Evolutionary conservation across 2,329 filamentous ascomycete species (phyloP).

Genomic region (Chrysoporthe austroafricana): DNA sequence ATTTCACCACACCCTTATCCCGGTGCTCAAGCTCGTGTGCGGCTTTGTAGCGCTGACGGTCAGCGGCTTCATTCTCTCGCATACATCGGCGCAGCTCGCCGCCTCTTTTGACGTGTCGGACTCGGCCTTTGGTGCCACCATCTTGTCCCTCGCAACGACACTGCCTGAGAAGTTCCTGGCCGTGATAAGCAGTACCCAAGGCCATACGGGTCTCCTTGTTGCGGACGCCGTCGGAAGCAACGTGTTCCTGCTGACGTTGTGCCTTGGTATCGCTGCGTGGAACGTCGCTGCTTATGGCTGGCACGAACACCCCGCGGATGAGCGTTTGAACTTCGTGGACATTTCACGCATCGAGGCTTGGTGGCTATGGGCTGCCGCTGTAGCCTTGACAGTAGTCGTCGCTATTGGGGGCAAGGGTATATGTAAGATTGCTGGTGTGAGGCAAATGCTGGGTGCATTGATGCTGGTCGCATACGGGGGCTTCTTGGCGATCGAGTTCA

Average conservation of each 20-base stretch:
- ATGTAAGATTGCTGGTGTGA: slow-evolving; percentile 22
- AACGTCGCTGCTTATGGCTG: slow-evolving; percentile 25
- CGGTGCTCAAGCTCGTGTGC: slow-evolving; percentile 19
- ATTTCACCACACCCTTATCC: slow-evolving; percentile 22
- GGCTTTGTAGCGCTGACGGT: slow-evolving; percentile 50
- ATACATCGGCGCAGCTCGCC: slow-evolving; percentile 27
- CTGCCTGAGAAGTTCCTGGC: slow-evolving; percentile 58
- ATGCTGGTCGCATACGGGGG: slow-evolving; percentile 28
- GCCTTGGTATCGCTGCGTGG: slow-evolving; percentile 43
- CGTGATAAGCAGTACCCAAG: slow-evolving; percentile 50
- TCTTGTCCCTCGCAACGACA: slow-evolving; percentile 47
- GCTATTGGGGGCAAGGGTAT: slow-evolving; percentile 20
- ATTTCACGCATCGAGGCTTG: slow-evolving; percentile 27
- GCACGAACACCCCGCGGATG: slow-evolving; percentile 27
- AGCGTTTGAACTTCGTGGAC: slow-evolving; percentile 14
- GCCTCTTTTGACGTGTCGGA: slow-evolving; percentile 29
- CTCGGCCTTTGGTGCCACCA: slow-evolving; percentile 28
- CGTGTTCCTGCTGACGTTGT: slow-evolving; percentile 57
- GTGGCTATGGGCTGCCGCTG: slow-evolving; percentile 27
- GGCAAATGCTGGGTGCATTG: slow-evolving; percentile 24
- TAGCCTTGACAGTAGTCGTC: slow-evolving; percentile 16
- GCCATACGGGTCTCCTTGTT: slow-evolving; percentile 53
- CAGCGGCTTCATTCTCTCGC: slow-evolving; percentile 29
- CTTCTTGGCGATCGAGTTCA: slow-evolving; percentile 25
- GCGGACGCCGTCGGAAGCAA: slow-evolving; percentile 59